phyloP scores from a whole-genome alignment of 257 asterid species.

The Penstemon eatonii region DNA sequence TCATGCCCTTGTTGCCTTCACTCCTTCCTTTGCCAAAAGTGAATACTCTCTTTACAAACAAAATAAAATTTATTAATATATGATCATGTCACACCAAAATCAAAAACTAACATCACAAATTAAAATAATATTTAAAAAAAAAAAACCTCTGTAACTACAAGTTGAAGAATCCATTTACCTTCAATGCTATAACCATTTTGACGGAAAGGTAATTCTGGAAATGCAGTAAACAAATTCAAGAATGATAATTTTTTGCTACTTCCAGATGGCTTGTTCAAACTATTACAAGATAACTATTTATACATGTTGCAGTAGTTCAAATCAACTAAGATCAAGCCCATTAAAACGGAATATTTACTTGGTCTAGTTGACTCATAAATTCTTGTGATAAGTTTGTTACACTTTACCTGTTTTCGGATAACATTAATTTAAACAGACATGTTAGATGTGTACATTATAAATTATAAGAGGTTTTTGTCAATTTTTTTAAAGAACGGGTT shows the following conservation, averaged over 20 bases:
- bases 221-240: background rate
- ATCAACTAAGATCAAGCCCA: too few species aligned
- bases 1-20: constrained; percentile 96
- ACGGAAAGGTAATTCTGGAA: constrained; percentile 1
- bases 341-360: too few species aligned
- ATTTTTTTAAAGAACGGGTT: too few species aligned
- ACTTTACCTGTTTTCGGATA: too few species aligned
- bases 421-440: too few species aligned
- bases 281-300: constrained; percentile 18
- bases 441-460: too few species aligned
- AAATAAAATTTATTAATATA: constrained; percentile 21
- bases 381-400: too few species aligned
- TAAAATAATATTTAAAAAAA: background rate
- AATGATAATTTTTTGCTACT: constrained; percentile 2
- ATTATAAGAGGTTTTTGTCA: too few species aligned
- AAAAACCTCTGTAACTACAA: background rate
- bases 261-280: constrained; percentile 37
- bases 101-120: background rate
- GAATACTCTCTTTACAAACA: constrained; percentile 61
- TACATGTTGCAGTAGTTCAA: background rate
- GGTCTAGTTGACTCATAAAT: too few species aligned
- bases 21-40: constrained; percentile 90
- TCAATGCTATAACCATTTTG: constrained; percentile 18
- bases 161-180: constrained; percentile 18
- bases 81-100: constrained; percentile 15